phyloP scores from a whole-genome alignment of 805 yeast genomes.

The Candida qinlingensis region DNA sequence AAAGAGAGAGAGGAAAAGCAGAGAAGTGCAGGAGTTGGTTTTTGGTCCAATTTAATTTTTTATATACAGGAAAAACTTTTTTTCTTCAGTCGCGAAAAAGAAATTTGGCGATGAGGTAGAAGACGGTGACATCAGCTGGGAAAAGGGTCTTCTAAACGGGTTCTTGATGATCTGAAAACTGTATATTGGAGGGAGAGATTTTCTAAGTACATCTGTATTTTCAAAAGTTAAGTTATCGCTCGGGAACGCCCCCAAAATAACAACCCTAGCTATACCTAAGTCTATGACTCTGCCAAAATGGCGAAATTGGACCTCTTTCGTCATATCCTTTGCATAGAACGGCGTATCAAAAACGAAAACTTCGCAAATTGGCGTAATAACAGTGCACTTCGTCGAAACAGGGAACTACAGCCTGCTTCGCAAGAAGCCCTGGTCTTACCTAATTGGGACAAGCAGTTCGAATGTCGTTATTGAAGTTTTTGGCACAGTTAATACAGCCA shows the following conservation, averaged over 20 bases:
- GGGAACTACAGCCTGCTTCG: no score
- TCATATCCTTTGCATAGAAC: constrained; percentile 5
- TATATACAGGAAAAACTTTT: constrained; percentile 10
- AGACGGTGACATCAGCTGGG: neutral
- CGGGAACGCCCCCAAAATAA: no score
- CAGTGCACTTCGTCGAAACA: no score
- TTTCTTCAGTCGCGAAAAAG: neutral
- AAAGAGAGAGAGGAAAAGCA: constrained; percentile 21
- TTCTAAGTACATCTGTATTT: no score
- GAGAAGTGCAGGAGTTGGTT: constrained; percentile 9
- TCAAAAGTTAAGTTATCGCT: no score
- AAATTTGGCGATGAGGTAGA: constrained; percentile 9
- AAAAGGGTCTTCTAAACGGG: neutral
- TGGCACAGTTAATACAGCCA: neutral
- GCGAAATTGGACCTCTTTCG: neutral
- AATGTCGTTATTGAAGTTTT: neutral
- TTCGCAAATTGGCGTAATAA: no score
- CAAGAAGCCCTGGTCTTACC: no score
- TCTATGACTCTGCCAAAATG: neutral
- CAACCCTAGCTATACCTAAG: neutral
- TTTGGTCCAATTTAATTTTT: constrained; percentile 3
- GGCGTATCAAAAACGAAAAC: neutral
- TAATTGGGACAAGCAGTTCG: neutral
- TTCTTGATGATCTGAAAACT: neutral
- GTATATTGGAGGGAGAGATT: neutral